Conservation (phyloP, 1,284 basidiomycete genomes). For the Farysia itapuensis region DNA sequence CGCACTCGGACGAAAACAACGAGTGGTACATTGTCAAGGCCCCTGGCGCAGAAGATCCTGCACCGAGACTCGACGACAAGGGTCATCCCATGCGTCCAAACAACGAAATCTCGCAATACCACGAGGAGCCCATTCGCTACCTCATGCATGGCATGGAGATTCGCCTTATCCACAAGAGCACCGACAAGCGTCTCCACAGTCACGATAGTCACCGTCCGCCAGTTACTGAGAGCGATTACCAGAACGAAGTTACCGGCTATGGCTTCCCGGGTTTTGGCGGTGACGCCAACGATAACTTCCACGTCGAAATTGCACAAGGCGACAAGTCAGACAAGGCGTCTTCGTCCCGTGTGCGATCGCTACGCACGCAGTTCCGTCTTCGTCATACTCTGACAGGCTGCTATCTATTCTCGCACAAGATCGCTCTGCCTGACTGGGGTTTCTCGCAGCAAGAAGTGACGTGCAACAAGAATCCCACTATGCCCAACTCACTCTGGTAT, state of each 20-base stretch:
- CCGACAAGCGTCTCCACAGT: conserved; percentile 86
- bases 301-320: conserved; percentile 76
- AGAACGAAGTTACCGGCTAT: conserved; percentile 96
- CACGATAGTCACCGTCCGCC: conserved; percentile 86
- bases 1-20: conserved; percentile 91
- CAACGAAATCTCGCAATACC: conserved; percentile 42
- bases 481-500: conserved; percentile 89
- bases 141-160: conserved; percentile 73
- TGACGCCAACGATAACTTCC: conserved; percentile 93
- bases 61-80: conserved; percentile 47
- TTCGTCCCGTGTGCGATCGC: conserved; percentile 71
- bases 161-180: conserved; percentile 78
- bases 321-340: conserved; percentile 63
- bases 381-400: conserved; percentile 85
- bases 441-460: conserved; percentile 97
- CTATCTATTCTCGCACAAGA: conserved; percentile 96
- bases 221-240: conserved; percentile 97
- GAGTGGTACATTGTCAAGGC: conserved; percentile 75
- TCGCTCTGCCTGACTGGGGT: conserved; percentile 95
- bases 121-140: conserved; percentile 66
- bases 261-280: conserved; percentile 81
- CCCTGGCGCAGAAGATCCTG: conserved; percentile 65
- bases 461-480: conserved; percentile 93
- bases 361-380: conserved; percentile 81
- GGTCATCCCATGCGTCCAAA: conserved; percentile 42